phyloP scores from a whole-genome alignment of 495 filamentous ascomycete species.

The Alectoria sarmentosa region DNA sequence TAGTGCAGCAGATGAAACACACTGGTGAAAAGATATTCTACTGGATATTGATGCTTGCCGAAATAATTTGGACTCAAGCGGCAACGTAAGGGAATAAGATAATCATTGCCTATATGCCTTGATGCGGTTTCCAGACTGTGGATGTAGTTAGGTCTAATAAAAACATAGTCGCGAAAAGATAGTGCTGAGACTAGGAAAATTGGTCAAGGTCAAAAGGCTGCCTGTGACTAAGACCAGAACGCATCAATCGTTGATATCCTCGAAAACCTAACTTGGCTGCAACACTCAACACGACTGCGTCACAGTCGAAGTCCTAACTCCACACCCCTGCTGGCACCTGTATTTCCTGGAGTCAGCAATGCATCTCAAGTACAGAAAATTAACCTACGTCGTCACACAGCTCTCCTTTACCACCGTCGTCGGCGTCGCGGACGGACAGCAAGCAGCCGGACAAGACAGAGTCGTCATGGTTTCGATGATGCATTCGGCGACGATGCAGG shows the following conservation, averaged over 20 bases:
- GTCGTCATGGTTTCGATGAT: background rate
- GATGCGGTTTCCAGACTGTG: too few species aligned
- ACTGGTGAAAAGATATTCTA: too few species aligned
- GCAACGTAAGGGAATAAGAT: too few species aligned
- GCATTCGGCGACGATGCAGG: background rate
- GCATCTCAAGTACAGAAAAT: background rate
- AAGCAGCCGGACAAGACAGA: background rate
- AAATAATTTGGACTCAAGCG: too few species aligned
- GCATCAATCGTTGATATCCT: background rate
- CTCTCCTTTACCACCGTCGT: background rate
- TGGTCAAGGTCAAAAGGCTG: too few species aligned
- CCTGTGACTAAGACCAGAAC: background rate
- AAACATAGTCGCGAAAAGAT: too few species aligned
- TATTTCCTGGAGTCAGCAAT: background rate
- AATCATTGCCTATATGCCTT: too few species aligned
- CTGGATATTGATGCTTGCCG: too few species aligned
- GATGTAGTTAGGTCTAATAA: too few species aligned
- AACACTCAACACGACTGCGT: background rate
- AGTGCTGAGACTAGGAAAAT: too few species aligned
- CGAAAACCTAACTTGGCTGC: background rate
- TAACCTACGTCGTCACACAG: background rate
- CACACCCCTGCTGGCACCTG: background rate
- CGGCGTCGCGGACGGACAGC: background rate
- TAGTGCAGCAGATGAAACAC: too few species aligned
- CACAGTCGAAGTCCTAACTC: background rate